Evolutionary conservation across 108 stramenopile species (phyloP).

Genomic region (Hondaea fermentalgiana): DNA sequence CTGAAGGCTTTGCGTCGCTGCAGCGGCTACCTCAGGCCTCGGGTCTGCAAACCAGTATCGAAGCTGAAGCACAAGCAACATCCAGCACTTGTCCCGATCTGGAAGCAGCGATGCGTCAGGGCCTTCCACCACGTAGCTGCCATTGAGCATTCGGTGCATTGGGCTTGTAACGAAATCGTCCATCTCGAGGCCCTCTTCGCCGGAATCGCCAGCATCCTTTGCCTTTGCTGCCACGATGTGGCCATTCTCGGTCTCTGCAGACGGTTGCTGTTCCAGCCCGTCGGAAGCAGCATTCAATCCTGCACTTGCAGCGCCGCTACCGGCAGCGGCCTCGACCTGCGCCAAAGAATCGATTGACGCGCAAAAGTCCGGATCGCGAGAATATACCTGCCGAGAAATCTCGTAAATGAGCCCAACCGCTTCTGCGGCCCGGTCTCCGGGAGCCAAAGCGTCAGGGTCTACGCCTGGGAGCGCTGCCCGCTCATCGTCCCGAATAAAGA

Average conservation of each 20-base stretch:
- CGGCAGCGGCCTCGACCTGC: too few species aligned
- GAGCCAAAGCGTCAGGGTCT: background rate
- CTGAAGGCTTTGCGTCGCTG: background rate
- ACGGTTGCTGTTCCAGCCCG: too few species aligned
- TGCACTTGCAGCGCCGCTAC: too few species aligned
- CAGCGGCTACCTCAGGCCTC: background rate
- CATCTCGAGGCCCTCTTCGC: background rate
- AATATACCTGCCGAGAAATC: background rate
- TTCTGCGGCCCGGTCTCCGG: background rate
- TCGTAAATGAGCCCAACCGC: background rate
- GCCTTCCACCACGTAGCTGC: background rate
- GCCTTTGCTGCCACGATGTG: background rate
- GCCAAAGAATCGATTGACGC: background rate
- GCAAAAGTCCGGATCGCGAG: background rate
- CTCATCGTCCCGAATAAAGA: constrained; percentile 3
- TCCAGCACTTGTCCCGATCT: constrained; percentile 1
- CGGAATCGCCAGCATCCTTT: background rate
- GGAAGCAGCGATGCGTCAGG: background rate
- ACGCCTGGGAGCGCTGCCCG: background rate
- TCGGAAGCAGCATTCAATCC: too few species aligned
- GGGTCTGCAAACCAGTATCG: background rate
- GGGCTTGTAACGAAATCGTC: background rate
- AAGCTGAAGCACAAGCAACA: background rate
- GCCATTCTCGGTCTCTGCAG: background rate
- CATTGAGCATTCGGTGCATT: background rate